Base-by-base conservation (phyloP, 805 yeast species). In the Kurtzmaniella fragi region DNA sequence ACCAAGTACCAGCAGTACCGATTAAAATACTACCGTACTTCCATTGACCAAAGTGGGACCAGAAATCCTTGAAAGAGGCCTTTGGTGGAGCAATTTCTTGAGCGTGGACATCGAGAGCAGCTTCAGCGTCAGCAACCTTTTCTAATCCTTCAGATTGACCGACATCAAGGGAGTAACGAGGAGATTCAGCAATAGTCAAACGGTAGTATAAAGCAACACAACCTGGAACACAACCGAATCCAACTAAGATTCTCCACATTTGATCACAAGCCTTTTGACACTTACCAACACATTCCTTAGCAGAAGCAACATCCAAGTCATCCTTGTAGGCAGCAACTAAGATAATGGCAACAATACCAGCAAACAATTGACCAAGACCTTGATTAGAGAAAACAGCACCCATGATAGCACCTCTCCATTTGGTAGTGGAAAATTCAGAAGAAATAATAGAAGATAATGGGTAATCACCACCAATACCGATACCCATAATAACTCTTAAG, bases 401-500 rank as follows among this genome's bases (percentile, higher is more conserved):
- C 95, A 88, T 88, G 53, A 87, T 87, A 48, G 96, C 95, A 76
- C 96, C 96, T 80, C 96, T 85, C 95, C 95, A 88, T 65, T 84
- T 87, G 49, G 96, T 88, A 43, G 96, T 86, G 20, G 96, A 77
- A 56, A 88, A 88, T 71, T 88, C 96, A 42, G 96, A 82, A 8
- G 95, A 83, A 49, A 88, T 88, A 61, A 88, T 83, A n/a, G 95
- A 86, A 13, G 95, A 86, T 55, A 89, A 74, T 50, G 96, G 96
- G 63, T 88, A 88, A 70, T 88, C 96, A 75, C 96, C 96, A 71
- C 96, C 96, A 53, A 88, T 89, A 79, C 96, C 96, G 53, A 89
- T 82, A 74, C 96, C 96, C 87, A 82, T 83, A 46, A 88, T 57
- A 49, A 88, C 81, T 78, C 96, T 84, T 69, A 80, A 82, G 56